Evolutionary conservation across 2,329 filamentous ascomycete genomes (phyloP).

Genomic region (Exophiala mesophila): DNA sequence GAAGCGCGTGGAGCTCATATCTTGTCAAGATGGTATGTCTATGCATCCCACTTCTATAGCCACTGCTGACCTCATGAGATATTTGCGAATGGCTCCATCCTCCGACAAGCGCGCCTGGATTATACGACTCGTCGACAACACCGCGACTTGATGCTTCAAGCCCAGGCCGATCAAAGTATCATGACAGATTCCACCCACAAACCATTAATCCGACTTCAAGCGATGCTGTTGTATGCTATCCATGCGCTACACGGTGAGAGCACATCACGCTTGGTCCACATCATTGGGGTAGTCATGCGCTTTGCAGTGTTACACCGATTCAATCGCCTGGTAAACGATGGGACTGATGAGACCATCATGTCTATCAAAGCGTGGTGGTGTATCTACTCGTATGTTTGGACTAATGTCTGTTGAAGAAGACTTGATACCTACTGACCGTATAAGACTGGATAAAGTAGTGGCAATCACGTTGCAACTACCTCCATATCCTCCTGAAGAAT

Average conservation of each 20-base stretch:
- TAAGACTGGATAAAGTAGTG: too few species aligned
- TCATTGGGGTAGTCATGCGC: slow-evolving; percentile 1
- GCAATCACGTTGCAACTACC: too few species aligned
- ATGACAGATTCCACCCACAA: background rate
- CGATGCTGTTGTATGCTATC: slow-evolving; percentile 1
- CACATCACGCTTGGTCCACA: slow-evolving; percentile 1
- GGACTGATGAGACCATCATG: background rate
- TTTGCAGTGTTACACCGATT: slow-evolving; percentile 2
- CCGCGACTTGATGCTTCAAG: background rate
- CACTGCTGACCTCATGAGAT: background rate
- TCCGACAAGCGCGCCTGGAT: background rate
- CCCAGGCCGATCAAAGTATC: background rate
- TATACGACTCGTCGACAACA: background rate
- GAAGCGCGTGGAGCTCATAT: background rate
- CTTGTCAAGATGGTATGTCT: background rate
- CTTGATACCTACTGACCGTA: too few species aligned
- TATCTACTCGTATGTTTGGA: slow-evolving; percentile 4
- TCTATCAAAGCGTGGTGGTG: slow-evolving; percentile 1
- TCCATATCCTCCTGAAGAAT: too few species aligned
- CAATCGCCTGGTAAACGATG: background rate
- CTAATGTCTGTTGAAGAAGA: too few species aligned
- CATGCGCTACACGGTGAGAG: slow-evolving; percentile 1
- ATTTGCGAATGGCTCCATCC: background rate
- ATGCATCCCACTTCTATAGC: background rate
- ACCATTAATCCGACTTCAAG: slow-evolving; percentile 1